A percentile compares a stretch with the other conserved stretches of the same genome.
Conservation (phyloP, 2,329 filamentous ascomycete species). For the Colletotrichum neosansevieriae region DNA sequence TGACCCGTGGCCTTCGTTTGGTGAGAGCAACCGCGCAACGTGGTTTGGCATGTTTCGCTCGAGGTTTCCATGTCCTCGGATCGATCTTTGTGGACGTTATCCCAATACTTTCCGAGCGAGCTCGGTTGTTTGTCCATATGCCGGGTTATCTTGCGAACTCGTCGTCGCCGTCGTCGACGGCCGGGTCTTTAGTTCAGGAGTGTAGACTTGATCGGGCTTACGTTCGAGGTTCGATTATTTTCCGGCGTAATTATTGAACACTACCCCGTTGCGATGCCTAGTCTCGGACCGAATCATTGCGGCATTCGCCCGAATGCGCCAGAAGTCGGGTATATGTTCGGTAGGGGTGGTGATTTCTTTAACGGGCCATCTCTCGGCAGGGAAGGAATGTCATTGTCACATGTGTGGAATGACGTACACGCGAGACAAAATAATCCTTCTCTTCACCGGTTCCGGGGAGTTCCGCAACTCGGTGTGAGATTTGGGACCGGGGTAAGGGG, state of each 20-base stretch:
- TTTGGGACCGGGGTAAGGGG: slow-evolving; percentile 20
- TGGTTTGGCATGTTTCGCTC: too few relatives aligned
- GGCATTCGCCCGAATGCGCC: neutral
- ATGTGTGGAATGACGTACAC: neutral
- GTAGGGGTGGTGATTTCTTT: neutral
- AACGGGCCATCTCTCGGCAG: neutral
- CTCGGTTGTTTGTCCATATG: too few relatives aligned
- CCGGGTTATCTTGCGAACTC: too few relatives aligned
- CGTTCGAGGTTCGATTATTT: too few relatives aligned
- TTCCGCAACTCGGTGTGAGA: slow-evolving; percentile 38
- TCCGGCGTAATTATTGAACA: too few relatives aligned
- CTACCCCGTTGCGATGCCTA: neutral
- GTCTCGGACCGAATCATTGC: neutral
- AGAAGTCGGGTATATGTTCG: neutral
- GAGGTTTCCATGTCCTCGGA: too few relatives aligned
- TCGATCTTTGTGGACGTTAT: too few relatives aligned
- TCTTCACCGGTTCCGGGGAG: slow-evolving; percentile 36
- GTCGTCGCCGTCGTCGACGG: too few relatives aligned
- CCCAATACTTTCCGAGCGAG: too few relatives aligned
- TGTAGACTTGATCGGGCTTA: too few relatives aligned
- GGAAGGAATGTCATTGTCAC: slow-evolving; percentile 11
- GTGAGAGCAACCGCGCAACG: too few relatives aligned
- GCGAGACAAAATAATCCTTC: neutral
- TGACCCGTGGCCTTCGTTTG: neutral
- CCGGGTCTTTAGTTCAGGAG: too few relatives aligned